Conservation (phyloP, 208 protist species). For the Trypanosoma brucei region DNA sequence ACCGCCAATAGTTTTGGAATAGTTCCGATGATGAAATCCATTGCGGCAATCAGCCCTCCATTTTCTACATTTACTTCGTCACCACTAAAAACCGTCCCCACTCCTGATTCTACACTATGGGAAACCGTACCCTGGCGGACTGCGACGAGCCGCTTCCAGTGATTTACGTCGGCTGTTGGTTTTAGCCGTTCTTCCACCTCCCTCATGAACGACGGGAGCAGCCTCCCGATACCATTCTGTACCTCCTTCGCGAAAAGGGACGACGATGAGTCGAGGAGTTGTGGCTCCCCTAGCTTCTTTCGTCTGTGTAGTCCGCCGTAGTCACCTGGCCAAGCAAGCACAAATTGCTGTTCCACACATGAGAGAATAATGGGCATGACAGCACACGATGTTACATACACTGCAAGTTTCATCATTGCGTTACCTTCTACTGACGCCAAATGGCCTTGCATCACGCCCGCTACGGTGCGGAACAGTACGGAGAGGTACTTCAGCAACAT, state of each 20-base stretch:
- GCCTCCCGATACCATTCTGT: constrained; percentile 71
- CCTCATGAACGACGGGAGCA: constrained; percentile 51
- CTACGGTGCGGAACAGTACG: constrained; percentile 81
- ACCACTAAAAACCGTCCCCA: neutral
- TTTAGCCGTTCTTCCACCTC: constrained; percentile 63
- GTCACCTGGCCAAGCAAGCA: constrained; percentile 69
- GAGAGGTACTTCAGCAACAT: constrained; percentile 89
- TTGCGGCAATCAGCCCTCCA: constrained; percentile 47
- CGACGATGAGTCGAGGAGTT: constrained; percentile 58
- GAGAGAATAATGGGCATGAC: constrained; percentile 75
- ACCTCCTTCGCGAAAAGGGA: constrained; percentile 66
- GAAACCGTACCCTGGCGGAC: constrained; percentile 22
- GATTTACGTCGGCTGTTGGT: constrained; percentile 39
- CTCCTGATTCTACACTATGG: neutral
- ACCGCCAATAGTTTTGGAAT: constrained; percentile 60
- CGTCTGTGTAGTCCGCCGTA: constrained; percentile 35
- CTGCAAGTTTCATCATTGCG: constrained; percentile 57
- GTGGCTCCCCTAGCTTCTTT: constrained; percentile 64
- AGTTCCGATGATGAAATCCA: constrained; percentile 62
- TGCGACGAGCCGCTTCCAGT: constrained; percentile 67
- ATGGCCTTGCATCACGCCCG: constrained; percentile 61
- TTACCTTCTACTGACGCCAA: constrained; percentile 29
- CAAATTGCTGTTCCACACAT: constrained; percentile 85
- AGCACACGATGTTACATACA: constrained; percentile 77
- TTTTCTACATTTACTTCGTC: constrained; percentile 11